Evolutionary conservation across 352 stramenopile species (phyloP).

Genomic region (Phytophthora idaei): DNA sequence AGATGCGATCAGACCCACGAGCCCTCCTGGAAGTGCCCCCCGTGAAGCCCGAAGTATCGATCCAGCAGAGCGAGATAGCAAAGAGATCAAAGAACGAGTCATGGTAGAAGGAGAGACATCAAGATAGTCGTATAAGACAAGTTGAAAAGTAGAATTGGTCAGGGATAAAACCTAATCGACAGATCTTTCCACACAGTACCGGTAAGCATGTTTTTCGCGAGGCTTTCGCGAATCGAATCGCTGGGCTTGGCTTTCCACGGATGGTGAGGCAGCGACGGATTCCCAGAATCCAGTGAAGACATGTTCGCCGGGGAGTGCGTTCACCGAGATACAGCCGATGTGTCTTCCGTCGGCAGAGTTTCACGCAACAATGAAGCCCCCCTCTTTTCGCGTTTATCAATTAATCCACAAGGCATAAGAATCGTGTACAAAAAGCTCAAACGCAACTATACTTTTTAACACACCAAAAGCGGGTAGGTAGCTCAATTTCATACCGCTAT

Average conservation of each 20-base stretch:
- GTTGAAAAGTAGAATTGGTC: too few relatives aligned
- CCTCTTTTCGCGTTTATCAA: background rate
- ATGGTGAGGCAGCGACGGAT: constrained; percentile 4
- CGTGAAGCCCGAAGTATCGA: too few relatives aligned
- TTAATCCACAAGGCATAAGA: too few relatives aligned
- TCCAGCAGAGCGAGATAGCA: too few relatives aligned
- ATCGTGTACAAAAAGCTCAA: constrained; percentile 6
- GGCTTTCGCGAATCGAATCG: background rate
- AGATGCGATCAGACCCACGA: too few relatives aligned
- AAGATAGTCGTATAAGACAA: too few relatives aligned
- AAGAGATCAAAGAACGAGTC: too few relatives aligned
- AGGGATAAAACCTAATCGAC: too few relatives aligned
- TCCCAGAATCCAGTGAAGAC: background rate
- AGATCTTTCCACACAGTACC: too few relatives aligned
- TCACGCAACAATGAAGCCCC: background rate
- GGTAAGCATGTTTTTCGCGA: too few relatives aligned
- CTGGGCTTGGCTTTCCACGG: background rate
- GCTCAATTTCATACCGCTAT: constrained; percentile 34
- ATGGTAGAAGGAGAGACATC: too few relatives aligned
- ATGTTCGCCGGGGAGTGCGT: background rate
- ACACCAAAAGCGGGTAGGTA: constrained; percentile 22
- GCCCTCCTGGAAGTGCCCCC: too few relatives aligned
- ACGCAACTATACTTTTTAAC: constrained; percentile 42
- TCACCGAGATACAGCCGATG: constrained; percentile 2
- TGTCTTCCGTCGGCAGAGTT: background rate